These are phyloP conservation scores for Boletus coccyginus DNA, from an alignment of 768 basidiomycete genomes.

Conservation along the genomic window DNA sequence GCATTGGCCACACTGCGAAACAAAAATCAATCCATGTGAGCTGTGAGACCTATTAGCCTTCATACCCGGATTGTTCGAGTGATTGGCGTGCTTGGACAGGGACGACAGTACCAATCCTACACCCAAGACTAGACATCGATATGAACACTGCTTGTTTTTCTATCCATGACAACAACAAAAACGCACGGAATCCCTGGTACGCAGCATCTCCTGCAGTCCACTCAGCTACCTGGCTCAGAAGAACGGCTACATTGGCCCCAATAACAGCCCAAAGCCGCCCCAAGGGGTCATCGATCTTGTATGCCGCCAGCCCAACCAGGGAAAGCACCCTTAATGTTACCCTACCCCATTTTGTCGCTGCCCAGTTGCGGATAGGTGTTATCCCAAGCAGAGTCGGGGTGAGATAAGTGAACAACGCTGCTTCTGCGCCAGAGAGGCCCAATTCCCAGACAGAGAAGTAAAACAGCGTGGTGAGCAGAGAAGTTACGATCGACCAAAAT, in stretches of 20 bases:
- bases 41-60: background rate
- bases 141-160: background rate
- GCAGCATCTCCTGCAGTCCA: conserved; percentile 46
- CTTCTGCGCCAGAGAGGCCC: conserved; percentile 78
- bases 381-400: conserved; percentile 63
- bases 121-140: conserved; percentile 49
- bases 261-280: conserved; percentile 58
- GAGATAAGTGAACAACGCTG: conserved; percentile 67
- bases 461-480: conserved; percentile 76
- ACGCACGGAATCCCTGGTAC: conserved; percentile 52
- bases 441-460: conserved; percentile 94
- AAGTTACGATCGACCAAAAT: conserved; percentile 82
- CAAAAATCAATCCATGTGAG: conserved; percentile 1
- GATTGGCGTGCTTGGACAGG: conserved; percentile 72
- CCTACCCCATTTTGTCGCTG: conserved; percentile 47
- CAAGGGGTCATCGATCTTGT: conserved; percentile 46
- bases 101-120: conserved; percentile 66
- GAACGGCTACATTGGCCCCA: conserved; percentile 47
- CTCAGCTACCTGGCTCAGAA: conserved; percentile 49
- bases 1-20: conserved; percentile 71
- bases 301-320: conserved; percentile 53
- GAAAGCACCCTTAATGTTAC: conserved; percentile 47
- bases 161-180: background rate
- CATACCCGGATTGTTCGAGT: conserved; percentile 76
- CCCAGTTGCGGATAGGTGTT: conserved; percentile 42